phyloP scores from a whole-genome alignment of 345 rosid species.

The Eucalyptus sp. region DNA sequence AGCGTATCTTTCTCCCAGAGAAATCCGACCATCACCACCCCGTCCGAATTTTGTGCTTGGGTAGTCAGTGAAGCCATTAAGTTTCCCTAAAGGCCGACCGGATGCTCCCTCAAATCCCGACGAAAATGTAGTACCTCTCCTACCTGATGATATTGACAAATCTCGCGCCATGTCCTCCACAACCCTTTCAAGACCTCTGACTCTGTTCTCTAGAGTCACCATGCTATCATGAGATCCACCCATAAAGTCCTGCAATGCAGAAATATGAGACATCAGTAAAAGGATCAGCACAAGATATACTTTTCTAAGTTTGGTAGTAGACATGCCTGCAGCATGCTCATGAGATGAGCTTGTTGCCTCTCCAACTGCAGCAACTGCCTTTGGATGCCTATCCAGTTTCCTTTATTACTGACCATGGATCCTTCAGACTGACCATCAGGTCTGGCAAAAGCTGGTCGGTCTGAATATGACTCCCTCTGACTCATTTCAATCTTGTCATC shows the following conservation, averaged over 20 bases:
- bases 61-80: slow-evolving; percentile 63
- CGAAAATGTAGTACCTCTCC: slow-evolving; percentile 48
- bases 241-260: slow-evolving; percentile 71
- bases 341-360: slow-evolving; percentile 87
- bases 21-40: slow-evolving; percentile 31
- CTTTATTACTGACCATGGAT: slow-evolving; percentile 59
- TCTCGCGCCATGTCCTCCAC: slow-evolving; percentile 93
- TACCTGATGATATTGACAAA: slow-evolving; percentile 74
- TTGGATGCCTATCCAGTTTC: slow-evolving; percentile 94
- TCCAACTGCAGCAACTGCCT: slow-evolving; percentile 87
- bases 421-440: slow-evolving; percentile 71
- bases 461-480: slow-evolving; percentile 43
- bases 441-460: slow-evolving; percentile 43
- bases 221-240: slow-evolving; percentile 97
- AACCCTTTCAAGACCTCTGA: slow-evolving; percentile 92
- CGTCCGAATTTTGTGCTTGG: slow-evolving; percentile 37
- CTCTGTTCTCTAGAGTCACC: slow-evolving; percentile 87
- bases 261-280: slow-evolving; percentile 4
- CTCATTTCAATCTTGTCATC: slow-evolving; percentile 35
- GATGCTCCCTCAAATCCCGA: slow-evolving; percentile 58
- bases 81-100: slow-evolving; percentile 48
- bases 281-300: not conserved
- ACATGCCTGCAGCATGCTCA: slow-evolving; percentile 91
- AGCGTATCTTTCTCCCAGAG: slow-evolving; percentile 64
- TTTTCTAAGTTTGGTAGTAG: not conserved